phyloP scores from a whole-genome alignment of 1,284 basidiomycete species.

The Cryptococcus floricola region DNA sequence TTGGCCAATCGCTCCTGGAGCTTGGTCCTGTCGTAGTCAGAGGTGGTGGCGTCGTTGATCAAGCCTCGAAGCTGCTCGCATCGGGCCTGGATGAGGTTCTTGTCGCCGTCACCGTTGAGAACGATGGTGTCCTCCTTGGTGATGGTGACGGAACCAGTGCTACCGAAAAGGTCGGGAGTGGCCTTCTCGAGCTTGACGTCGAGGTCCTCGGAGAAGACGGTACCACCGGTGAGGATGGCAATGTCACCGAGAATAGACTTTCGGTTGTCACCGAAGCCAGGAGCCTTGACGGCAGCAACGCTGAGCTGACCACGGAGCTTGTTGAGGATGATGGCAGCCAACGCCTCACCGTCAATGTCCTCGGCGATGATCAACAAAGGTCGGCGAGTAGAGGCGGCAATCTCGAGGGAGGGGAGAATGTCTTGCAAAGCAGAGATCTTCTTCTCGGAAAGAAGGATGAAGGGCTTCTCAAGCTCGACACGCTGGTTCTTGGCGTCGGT shows the following conservation, averaged over 20 bases:
- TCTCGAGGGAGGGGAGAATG: conserved; percentile 90
- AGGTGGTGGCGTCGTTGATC: conserved; percentile 77
- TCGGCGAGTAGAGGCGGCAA: conserved; percentile 83
- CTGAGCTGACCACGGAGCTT: conserved; percentile 95
- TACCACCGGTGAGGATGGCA: conserved; percentile 93
- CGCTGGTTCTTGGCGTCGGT: conserved; percentile 97
- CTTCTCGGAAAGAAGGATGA: conserved; percentile 92
- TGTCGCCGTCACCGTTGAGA: conserved; percentile 86
- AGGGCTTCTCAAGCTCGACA: conserved; percentile 95
- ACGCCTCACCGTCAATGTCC: conserved; percentile 95
- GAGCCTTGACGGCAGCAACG: conserved; percentile 91
- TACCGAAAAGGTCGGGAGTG: conserved; percentile 83
- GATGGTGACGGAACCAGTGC: conserved; percentile 85
- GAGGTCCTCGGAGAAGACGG: conserved; percentile 96
- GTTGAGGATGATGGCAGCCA: conserved; percentile 96
- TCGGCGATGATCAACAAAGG: conserved; percentile 95
- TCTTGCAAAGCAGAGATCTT: conserved; percentile 95
- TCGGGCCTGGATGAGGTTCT: conserved; percentile 76
- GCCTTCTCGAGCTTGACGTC: conserved; percentile 96
- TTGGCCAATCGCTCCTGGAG: conserved; percentile 96
- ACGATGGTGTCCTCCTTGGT: conserved; percentile 99
- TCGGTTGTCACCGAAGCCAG: conserved; percentile 98
- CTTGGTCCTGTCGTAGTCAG: conserved; percentile 92
- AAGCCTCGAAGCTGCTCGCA: conserved; percentile 93
- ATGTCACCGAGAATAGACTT: conserved; percentile 96